Conservation (phyloP, 805 yeast species). For the Zygosaccharomyces kombuchaensis region DNA sequence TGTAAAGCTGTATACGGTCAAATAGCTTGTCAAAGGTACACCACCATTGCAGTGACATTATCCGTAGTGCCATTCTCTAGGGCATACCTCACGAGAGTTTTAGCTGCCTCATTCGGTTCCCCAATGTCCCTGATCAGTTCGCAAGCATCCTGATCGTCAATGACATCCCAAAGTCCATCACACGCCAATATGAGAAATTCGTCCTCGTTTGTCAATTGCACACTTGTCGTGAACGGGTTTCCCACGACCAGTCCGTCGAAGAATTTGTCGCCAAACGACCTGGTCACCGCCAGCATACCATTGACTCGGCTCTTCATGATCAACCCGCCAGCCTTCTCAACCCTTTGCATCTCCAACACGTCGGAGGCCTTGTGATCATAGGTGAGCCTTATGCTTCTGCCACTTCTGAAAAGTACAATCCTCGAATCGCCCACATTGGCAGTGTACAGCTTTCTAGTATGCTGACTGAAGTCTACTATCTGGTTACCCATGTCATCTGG, state of each 20-base stretch:
- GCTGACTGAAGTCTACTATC: slow-evolving; percentile 36
- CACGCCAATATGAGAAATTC: slow-evolving; percentile 87
- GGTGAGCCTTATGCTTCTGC: slow-evolving; percentile 70
- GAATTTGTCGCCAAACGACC: slow-evolving; percentile 91
- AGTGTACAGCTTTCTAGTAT: slow-evolving; percentile 76
- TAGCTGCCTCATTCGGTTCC: slow-evolving; percentile 65
- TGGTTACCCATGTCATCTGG: slow-evolving; percentile 30
- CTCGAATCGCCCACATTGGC: slow-evolving; percentile 96
- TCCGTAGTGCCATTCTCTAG: slow-evolving; percentile 78
- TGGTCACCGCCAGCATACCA: slow-evolving; percentile 90
- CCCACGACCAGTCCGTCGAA: slow-evolving; percentile 88
- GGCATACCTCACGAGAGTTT: slow-evolving; percentile 65
- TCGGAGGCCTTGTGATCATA: slow-evolving; percentile 95
- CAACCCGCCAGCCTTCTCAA: slow-evolving; percentile 76
- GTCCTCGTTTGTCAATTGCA: slow-evolving; percentile 61
- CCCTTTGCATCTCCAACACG: slow-evolving; percentile 66
- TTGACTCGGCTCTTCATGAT: slow-evolving; percentile 88
- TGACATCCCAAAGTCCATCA: slow-evolving; percentile 96
- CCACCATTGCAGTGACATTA: slow-evolving; percentile 90
- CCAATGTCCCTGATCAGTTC: slow-evolving; percentile 52
- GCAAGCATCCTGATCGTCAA: slow-evolving; percentile 80
- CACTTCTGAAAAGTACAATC: slow-evolving; percentile 70
- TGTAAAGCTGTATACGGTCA: neutral
- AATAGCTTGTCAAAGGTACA: slow-evolving; percentile 33
- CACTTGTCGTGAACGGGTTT: slow-evolving; percentile 86